Conservation (phyloP, 495 filamentous ascomycete genomes). For the Lepraria neglecta region DNA sequence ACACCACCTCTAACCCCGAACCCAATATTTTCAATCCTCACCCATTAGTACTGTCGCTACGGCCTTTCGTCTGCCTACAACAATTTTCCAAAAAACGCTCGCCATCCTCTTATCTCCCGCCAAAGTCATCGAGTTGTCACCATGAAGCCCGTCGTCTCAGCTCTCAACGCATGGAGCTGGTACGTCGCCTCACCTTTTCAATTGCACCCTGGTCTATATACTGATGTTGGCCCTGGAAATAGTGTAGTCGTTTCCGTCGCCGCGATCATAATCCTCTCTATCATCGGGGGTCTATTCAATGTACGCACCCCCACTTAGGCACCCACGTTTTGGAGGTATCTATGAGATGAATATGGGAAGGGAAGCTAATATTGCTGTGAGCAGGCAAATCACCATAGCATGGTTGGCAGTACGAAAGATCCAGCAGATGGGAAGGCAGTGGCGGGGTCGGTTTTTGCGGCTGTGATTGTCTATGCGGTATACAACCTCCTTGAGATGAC, state of each 20-base stretch:
- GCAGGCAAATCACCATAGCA: constrained; percentile 65
- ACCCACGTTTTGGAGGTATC: not conserved
- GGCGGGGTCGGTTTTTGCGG: constrained; percentile 73
- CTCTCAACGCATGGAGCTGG: constrained; percentile 92
- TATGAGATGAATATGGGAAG: too few species aligned
- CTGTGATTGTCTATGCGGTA: constrained; percentile 81
- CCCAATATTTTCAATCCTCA: not conserved
- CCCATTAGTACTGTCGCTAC: not conserved
- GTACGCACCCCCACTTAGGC: constrained; percentile 36
- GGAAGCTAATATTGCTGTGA: not conserved
- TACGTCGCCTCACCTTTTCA: constrained; percentile 35
- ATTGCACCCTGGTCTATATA: not conserved
- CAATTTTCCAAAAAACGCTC: not conserved
- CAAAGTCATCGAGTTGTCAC: constrained; percentile 27
- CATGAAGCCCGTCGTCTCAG: constrained; percentile 89
- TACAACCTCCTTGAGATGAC: constrained; percentile 27
- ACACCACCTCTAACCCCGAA: not conserved
- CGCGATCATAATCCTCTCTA: constrained; percentile 79
- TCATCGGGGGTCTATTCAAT: constrained; percentile 73
- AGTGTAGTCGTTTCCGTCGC: constrained; percentile 85
- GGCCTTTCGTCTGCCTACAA: not conserved
- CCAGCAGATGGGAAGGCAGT: constrained; percentile 69
- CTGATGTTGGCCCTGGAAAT: constrained; percentile 10
- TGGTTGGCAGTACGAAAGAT: constrained; percentile 69
- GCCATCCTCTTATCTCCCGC: constrained; percentile 1